Base-by-base conservation (phyloP, 2,329 filamentous ascomycete species). In the Colletotrichum sp. region DNA sequence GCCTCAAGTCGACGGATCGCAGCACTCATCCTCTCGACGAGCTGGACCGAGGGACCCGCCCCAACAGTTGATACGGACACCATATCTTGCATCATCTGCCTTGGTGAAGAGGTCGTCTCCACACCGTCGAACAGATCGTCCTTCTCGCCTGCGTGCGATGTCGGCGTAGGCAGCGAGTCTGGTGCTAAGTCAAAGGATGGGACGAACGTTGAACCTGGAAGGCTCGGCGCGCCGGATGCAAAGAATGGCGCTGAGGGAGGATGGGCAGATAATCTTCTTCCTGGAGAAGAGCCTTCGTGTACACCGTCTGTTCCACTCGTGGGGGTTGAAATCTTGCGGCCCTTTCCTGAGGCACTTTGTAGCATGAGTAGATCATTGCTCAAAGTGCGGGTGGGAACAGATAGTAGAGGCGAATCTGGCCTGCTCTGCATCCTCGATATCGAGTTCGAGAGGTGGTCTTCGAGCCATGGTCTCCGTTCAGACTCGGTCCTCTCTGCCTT, bases 21-120 rank as follows among this genome's bases (percentile, higher is more conserved):
- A 4, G 96, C 95, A 81, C 95, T 98, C 95, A 99, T 98, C 69
- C 96, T 92, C 85, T 98, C 97, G 19, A 99, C 96, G 1, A 99
- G 91, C 85, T 98, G 96, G 2, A 99, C 96, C 0, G 94, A 96
- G 0, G 97, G 97, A 0, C 97, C 97, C 0, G 96, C 96, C 1
- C 93, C 96, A 11, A 95, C 94, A 0, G 96, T 98, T 1, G 96
- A 98, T 8, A 95, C 94, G 3, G 95, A 98, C 34, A 97, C 91
- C 87, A 98, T 94, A 80, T 98, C 96, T 79, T 96, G 94, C 75
- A 94, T 90, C 8, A 94, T 92, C 74, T 93, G 92, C 52, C 92
- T 92, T 2, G 93, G 93, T 5, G 92, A 94, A 1, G 89, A 90
- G 3, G 88, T 86, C 19, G 86, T 88, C 65, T 91, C 90, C 28